A percentile compares a stretch with the other conserved stretches of the same genome.
Conservation (phyloP, 768 basidiomycete genomes). For the Kockovaella imperatae region DNA sequence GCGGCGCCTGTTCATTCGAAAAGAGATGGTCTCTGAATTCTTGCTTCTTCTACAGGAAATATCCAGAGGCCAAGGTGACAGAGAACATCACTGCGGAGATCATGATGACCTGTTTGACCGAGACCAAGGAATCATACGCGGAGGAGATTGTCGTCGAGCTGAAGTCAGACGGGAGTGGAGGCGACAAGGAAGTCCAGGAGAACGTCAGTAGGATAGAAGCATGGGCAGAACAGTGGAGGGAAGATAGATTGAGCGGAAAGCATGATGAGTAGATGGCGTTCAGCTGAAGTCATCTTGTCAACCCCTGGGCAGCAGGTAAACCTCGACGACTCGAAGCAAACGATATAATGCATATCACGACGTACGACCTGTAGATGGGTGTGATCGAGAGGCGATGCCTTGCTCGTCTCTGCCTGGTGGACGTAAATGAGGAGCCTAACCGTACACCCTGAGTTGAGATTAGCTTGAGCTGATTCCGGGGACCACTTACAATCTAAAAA, state of each 20-base stretch:
- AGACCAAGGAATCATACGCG: slow-evolving; percentile 78
- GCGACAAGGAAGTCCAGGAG: slow-evolving; percentile 67
- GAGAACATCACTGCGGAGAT: slow-evolving; percentile 99
- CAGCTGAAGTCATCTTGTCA: too few species aligned
- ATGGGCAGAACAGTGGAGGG: slow-evolving; percentile 73
- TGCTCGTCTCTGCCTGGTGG: background rate
- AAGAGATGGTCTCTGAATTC: background rate
- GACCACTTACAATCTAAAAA: slow-evolving; percentile 61
- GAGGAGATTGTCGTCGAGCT: slow-evolving; percentile 81
- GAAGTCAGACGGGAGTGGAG: slow-evolving; percentile 50
- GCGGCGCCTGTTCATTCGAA: slow-evolving; percentile 15
- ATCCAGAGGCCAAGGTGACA: slow-evolving; percentile 85
- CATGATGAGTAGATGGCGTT: slow-evolving; percentile 14
- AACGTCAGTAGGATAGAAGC: slow-evolving; percentile 80
- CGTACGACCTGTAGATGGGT: background rate
- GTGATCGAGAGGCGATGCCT: background rate
- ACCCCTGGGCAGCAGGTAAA: background rate
- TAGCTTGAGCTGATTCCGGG: slow-evolving; percentile 1
- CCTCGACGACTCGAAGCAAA: background rate
- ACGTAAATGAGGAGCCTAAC: slow-evolving; percentile 1
- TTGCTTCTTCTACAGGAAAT: slow-evolving; percentile 53
- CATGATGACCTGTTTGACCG: slow-evolving; percentile 83
- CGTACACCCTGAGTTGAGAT: slow-evolving; percentile 9
- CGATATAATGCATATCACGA: background rate
- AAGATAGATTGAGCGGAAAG: slow-evolving; percentile 34